Evolutionary conservation across 257 asterid species (phyloP).

Genomic region (Datura wrightii): DNA sequence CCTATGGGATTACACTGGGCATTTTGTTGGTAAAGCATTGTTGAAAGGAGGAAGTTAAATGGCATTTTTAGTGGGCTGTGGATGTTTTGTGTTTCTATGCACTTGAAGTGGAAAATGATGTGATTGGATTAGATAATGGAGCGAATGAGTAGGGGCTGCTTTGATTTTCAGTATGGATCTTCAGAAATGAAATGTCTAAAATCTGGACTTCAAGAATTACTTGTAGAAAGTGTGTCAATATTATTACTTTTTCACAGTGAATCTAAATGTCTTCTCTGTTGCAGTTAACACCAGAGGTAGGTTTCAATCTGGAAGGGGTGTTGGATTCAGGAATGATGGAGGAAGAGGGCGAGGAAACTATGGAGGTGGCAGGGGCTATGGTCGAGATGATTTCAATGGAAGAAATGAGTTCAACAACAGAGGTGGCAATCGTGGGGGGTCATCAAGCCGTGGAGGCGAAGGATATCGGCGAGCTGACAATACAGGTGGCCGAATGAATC

Average conservation of each 20-base stretch:
- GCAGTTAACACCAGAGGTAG: conserved; percentile 71
- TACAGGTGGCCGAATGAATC: conserved; percentile 41
- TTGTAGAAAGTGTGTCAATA: background rate
- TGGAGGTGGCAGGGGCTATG: conserved; percentile 70
- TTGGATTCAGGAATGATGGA: conserved; percentile 87
- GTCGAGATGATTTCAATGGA: conserved; percentile 63
- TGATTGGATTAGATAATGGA: background rate
- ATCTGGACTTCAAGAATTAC: background rate
- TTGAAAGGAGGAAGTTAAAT: background rate
- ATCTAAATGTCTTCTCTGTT: background rate
- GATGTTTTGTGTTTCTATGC: background rate
- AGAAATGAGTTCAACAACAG: conserved; percentile 66
- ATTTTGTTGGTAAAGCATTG: background rate
- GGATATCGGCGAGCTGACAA: conserved; percentile 59
- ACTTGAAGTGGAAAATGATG: background rate
- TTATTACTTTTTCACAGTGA: conserved; percentile 12
- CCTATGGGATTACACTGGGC: too few relatives aligned
- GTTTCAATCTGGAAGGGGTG: conserved; percentile 67
- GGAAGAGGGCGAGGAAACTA: conserved; percentile 76
- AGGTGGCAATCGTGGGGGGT: conserved; percentile 67
- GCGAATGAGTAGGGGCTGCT: background rate
- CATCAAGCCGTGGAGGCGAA: conserved; percentile 59
- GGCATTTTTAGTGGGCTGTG: background rate
- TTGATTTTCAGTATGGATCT: background rate
- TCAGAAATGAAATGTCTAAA: background rate